Conservation (phyloP, 1,139 yeast genomes). For the Debaryomyces fabryi region DNA sequence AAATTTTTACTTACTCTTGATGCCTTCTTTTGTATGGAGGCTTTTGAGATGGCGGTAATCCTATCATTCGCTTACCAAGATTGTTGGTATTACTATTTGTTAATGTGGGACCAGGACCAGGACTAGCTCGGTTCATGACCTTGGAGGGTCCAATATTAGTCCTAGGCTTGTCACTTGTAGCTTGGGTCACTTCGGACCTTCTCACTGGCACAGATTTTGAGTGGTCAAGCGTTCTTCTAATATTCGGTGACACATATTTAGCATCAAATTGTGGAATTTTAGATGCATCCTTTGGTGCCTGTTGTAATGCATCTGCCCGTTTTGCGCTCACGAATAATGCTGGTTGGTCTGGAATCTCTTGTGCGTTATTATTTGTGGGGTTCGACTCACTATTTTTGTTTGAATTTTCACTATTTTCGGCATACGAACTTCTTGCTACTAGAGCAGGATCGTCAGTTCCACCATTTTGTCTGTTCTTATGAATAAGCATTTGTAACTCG, state of each 20-base stretch:
- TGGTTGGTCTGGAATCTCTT: background rate
- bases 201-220: constrained; percentile 60
- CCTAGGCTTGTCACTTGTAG: background rate
- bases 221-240: constrained; percentile 59
- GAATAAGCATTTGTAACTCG: constrained; percentile 28
- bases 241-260: constrained; percentile 51
- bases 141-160: background rate
- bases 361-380: background rate
- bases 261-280: constrained; percentile 49
- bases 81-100: constrained; percentile 5
- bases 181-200: constrained; percentile 29
- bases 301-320: constrained; percentile 55
- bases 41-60: constrained; percentile 38
- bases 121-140: background rate
- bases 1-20: constrained; percentile 15
- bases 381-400: background rate
- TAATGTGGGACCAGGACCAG: constrained; percentile 17
- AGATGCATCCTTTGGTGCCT: constrained; percentile 40
- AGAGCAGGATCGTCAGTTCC: constrained; percentile 14
- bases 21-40: constrained; percentile 18
- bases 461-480: constrained; percentile 13
- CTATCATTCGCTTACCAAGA: constrained; percentile 32
- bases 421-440: constrained; percentile 8
- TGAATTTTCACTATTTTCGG: background rate
- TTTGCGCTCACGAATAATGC: constrained; percentile 62